These are phyloP conservation scores for Chlorella vulgaris DNA, from an alignment of 139 green algal genomes.

Conservation along the genomic window DNA sequence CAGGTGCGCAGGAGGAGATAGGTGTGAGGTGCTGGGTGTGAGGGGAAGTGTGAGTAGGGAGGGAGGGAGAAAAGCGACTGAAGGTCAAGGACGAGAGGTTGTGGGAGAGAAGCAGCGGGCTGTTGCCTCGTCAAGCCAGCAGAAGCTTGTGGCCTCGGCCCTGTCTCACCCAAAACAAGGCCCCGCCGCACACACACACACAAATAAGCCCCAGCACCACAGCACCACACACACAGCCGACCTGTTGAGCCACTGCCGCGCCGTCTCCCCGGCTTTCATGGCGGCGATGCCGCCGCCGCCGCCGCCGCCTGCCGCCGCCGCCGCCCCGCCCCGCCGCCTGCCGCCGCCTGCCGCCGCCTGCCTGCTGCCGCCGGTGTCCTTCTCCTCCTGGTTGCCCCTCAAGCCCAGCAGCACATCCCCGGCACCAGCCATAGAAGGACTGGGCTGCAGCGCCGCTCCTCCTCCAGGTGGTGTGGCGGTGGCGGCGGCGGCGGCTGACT, in stretches of 20 bases:
- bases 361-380: neutral
- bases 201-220: neutral
- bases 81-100: too few relatives aligned
- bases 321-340: neutral
- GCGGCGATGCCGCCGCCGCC: neutral
- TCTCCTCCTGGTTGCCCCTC: too few relatives aligned
- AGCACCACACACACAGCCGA: neutral
- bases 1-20: too few relatives aligned
- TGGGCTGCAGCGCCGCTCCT: neutral
- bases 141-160: too few relatives aligned
- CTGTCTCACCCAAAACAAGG: too few relatives aligned
- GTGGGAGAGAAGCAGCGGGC: too few relatives aligned
- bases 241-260: slow-evolving; percentile 7
- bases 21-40: too few relatives aligned
- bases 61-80: too few relatives aligned
- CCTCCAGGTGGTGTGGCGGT: neutral
- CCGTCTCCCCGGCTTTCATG: neutral
- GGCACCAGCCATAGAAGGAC: neutral
- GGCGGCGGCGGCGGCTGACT: neutral
- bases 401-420: slow-evolving; percentile 1
- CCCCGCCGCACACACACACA: neutral
- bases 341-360: neutral
- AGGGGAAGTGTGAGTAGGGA: too few relatives aligned
- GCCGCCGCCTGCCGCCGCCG: neutral
- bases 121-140: too few relatives aligned